Percentiles rank a stretch among this genome's conserved stretches.
phyloP scores from a whole-genome alignment of 352 stramenopile species.

The Phytophthora niederhauseri region DNA sequence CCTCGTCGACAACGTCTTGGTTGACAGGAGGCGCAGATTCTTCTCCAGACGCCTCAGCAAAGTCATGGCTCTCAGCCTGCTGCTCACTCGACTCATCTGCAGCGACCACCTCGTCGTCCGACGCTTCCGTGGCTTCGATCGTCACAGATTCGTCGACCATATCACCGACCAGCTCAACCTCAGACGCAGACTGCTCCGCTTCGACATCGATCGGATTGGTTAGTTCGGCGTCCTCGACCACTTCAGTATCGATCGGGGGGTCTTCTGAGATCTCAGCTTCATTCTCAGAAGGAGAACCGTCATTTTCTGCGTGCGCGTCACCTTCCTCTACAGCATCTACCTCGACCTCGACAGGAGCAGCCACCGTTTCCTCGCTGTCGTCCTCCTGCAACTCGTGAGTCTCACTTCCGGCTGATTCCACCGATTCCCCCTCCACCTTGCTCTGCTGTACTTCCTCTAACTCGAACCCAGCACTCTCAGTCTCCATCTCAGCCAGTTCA shows the following conservation, averaged over 20 bases:
- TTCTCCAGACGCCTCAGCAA: background rate
- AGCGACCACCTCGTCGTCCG: background rate
- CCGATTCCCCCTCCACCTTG: background rate
- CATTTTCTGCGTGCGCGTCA: background rate
- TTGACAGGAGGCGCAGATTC: background rate
- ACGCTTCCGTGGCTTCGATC: constrained; percentile 23
- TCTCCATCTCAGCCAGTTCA: background rate
- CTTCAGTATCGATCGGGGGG: background rate
- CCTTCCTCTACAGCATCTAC: background rate
- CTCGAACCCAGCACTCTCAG: background rate
- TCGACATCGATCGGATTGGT: constrained; percentile 5
- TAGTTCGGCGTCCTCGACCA: constrained; percentile 1
- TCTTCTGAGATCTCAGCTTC: background rate
- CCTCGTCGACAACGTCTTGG: background rate
- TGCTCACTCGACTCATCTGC: background rate
- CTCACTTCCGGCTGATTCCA: background rate
- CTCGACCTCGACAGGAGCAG: constrained; percentile 5
- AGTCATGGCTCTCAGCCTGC: background rate
- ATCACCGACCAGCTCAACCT: constrained; percentile 11
- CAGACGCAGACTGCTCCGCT: constrained; percentile 7
- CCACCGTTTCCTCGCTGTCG: background rate
- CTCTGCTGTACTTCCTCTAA: background rate
- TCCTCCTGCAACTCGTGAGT: background rate
- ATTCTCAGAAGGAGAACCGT: constrained; percentile 8
- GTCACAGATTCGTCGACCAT: constrained; percentile 20